Percentiles rank a stretch among this genome's conserved stretches.
phyloP scores from a whole-genome alignment of 768 basidiomycete genomes.

The Lactifluus subvellereus region DNA sequence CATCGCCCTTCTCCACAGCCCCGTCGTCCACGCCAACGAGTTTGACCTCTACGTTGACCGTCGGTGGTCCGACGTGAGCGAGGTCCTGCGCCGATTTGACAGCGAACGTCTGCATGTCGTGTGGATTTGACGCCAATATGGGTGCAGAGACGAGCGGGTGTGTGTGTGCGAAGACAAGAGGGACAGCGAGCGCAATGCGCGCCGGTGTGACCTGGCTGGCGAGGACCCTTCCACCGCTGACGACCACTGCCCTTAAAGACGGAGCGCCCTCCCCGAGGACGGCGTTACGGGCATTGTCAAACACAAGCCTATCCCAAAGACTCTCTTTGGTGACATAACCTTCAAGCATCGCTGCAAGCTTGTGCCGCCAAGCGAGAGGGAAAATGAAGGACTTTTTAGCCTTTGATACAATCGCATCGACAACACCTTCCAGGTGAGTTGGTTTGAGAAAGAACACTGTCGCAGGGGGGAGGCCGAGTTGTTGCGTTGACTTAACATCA shows the following conservation, averaged over 20 bases:
- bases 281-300: constrained; percentile 56
- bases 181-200: constrained; percentile 71
- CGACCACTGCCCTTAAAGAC: constrained; percentile 60
- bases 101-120: constrained; percentile 73
- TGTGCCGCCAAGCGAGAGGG: constrained; percentile 71
- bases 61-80: constrained; percentile 68
- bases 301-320: constrained; percentile 79
- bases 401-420: constrained; percentile 45
- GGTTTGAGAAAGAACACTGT: constrained; percentile 75
- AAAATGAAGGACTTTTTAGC: constrained; percentile 54
- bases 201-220: constrained; percentile 51
- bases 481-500: constrained; percentile 44
- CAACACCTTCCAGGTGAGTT: constrained; percentile 51
- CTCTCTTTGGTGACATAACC: constrained; percentile 76
- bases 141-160: constrained; percentile 69
- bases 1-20: constrained; percentile 54
- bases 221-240: constrained; percentile 59
- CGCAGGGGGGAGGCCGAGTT: constrained; percentile 61
- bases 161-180: constrained; percentile 58
- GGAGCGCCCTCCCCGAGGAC: constrained; percentile 56
- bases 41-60: constrained; percentile 80
- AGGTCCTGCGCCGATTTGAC: constrained; percentile 35
- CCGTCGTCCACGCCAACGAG: constrained; percentile 65
- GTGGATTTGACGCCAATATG: constrained; percentile 72
- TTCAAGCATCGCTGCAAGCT: constrained; percentile 57